Conservation (phyloP, 805 yeast genomes). For the Pichia insulana region DNA sequence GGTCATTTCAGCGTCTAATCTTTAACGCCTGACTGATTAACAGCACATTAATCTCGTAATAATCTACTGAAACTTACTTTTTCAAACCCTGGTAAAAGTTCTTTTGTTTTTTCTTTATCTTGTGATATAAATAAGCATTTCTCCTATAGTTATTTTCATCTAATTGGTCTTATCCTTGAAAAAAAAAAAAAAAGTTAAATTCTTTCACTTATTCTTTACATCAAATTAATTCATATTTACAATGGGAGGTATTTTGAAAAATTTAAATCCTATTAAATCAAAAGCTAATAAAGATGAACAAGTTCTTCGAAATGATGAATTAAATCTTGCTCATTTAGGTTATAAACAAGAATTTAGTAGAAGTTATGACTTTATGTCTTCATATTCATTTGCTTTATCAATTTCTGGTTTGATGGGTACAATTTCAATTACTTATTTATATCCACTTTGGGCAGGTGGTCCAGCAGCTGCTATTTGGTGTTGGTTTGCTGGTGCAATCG, state of each 20-base stretch:
- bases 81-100: too few species aligned
- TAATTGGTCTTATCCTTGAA: too few species aligned
- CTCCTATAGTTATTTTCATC: too few species aligned
- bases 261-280: not conserved
- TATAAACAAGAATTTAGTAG: slow-evolving; percentile 55
- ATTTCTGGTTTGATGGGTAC: slow-evolving; percentile 61
- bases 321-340: slow-evolving; percentile 38
- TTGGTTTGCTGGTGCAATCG: slow-evolving; percentile 47
- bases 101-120: too few species aligned
- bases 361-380: slow-evolving; percentile 48
- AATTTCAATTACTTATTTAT: slow-evolving; percentile 43
- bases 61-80: too few species aligned
- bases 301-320: slow-evolving; percentile 1
- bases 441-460: slow-evolving; percentile 46
- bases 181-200: too few species aligned
- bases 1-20: too few species aligned
- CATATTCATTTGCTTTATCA: slow-evolving; percentile 56
- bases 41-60: too few species aligned
- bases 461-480: slow-evolving; percentile 59
- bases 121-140: too few species aligned
- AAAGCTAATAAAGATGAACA: not conserved
- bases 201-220: too few species aligned
- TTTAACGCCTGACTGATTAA: too few species aligned
- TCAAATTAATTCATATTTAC: too few species aligned
- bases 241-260: not conserved